A percentile compares a stretch with the other conserved stretches of the same genome.
Evolutionary conservation across 2,329 filamentous ascomycete species (phyloP).

Genomic region (Cucurbitaria berberidis): DNA sequence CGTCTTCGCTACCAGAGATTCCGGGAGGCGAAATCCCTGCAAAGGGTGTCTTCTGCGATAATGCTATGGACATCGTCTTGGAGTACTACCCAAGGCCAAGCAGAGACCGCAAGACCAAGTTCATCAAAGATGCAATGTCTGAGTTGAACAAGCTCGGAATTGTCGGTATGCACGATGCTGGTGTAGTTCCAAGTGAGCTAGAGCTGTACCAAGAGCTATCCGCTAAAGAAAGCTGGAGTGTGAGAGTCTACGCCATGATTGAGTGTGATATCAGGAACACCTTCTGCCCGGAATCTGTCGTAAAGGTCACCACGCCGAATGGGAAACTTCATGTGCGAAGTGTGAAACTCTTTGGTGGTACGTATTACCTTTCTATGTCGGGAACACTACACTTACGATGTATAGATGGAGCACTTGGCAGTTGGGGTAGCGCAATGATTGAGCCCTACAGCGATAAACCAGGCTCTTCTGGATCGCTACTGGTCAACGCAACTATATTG

Average conservation of each 20-base stretch:
- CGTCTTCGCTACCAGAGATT: conserved; percentile 55
- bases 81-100: conserved; percentile 64
- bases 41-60: conserved; percentile 74
- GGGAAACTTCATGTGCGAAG: conserved; percentile 64
- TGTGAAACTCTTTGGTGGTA: conserved; percentile 73
- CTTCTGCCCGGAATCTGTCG: conserved; percentile 63
- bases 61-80: conserved; percentile 69
- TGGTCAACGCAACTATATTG: conserved; percentile 68
- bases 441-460: conserved; percentile 71
- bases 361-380: conserved; percentile 12
- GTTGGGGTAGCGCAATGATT: conserved; percentile 75
- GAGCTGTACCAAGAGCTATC: conserved; percentile 62
- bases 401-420: conserved; percentile 71
- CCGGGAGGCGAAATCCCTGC: conserved; percentile 72
- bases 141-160: conserved; percentile 69
- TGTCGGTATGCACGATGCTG: conserved; percentile 73
- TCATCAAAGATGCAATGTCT: conserved; percentile 65
- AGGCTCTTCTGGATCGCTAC: conserved; percentile 66
- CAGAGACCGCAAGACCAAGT: conserved; percentile 59
- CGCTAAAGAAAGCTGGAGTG: conserved; percentile 60
- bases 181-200: conserved; percentile 63
- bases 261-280: conserved; percentile 70
- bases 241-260: conserved; percentile 72
- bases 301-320: conserved; percentile 53
- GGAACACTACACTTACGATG: conserved; percentile 15